Base-by-base conservation (phyloP, 2,329 filamentous ascomycete species). In the Chaetomium globosum region DNA sequence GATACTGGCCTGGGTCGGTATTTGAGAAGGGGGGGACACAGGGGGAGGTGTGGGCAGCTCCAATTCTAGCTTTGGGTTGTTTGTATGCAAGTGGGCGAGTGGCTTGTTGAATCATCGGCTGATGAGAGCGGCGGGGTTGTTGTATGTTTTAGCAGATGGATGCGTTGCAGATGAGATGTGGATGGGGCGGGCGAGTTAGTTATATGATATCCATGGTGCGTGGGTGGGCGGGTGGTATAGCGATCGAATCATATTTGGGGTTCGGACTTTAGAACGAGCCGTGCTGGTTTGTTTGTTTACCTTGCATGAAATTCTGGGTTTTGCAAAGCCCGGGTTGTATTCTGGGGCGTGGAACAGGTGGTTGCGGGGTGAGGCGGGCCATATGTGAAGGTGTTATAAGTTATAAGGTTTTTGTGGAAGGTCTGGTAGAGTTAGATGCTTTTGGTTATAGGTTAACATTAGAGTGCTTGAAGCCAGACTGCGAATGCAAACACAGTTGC, bases 201-300 rank as follows among this genome's bases (percentile, higher is more conserved):
- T 59, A 51, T 51, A 12, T 58, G 56, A 60, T 60, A 53, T 60
- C 58, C 58, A 51, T 52, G 57, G 30, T 52, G 57, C n/a, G 1
- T 33, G 16, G 43, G 19, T 31, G 57, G 46, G 19, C 10, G n/a
- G 57, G 39, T n/a, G 39, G 16, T 53, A 28, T 51, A 53, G 36
- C 21, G 31, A 21, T 54, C 4, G 30, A 59, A 23, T 51, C 26
- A 33, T 26, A 36, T 8, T 48, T 57, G 54, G n/a, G n/a, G 21
- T 46, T n/a, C 21, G 13, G 21, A 2, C 23, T 16, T 28, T 52
- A 16, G 26, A 52, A 30, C 21, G 23, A 26, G 10, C 13, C 6
- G 16, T 54, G 2, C 4, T 33, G 23, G 19, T 54, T 12, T 19
- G 19, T 54, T 12, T 19, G 26, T 26, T 26, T 26, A 4, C 28